Percentiles rank a stretch among this genome's conserved stretches.
Conservation (phyloP, 179 eudicot species). For the Heliamphora pulchella region DNA sequence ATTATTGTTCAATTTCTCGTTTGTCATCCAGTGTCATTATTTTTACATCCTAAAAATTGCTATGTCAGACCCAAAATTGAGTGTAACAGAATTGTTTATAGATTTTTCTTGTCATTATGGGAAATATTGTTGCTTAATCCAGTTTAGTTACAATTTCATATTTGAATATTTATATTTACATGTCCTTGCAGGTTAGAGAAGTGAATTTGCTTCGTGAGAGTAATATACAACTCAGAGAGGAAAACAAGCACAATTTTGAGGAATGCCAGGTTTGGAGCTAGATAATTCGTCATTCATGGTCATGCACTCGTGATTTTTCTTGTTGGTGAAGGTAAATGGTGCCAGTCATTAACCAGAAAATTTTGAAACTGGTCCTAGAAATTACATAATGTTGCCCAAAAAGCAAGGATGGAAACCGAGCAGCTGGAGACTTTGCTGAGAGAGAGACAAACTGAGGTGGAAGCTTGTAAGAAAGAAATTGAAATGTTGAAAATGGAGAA, state of each 20-base stretch:
- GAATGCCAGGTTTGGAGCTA: conserved; percentile 60
- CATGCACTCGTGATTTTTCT: neutral
- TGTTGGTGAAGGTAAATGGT: neutral
- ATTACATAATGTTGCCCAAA: conserved; percentile 56
- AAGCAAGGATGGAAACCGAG: conserved; percentile 50
- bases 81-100: too few relatives aligned
- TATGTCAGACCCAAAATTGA: too few relatives aligned
- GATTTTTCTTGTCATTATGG: too few relatives aligned
- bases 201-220: conserved; percentile 93
- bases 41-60: too few relatives aligned
- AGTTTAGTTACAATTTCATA: neutral
- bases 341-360: neutral
- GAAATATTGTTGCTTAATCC: neutral
- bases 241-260: conserved; percentile 75
- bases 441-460: conserved; percentile 49
- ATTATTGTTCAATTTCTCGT: too few relatives aligned
- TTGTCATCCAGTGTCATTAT: too few relatives aligned
- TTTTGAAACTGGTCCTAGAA: conserved; percentile 27
- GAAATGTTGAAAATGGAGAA: conserved; percentile 47
- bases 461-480: conserved; percentile 48
- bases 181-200: conserved; percentile 47
- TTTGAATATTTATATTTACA: neutral
- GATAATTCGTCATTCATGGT: neutral
- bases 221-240: conserved; percentile 90
- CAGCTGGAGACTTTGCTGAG: conserved; percentile 40